phyloP scores from a whole-genome alignment of 129 eudicot species.

The Arctium lappa region DNA sequence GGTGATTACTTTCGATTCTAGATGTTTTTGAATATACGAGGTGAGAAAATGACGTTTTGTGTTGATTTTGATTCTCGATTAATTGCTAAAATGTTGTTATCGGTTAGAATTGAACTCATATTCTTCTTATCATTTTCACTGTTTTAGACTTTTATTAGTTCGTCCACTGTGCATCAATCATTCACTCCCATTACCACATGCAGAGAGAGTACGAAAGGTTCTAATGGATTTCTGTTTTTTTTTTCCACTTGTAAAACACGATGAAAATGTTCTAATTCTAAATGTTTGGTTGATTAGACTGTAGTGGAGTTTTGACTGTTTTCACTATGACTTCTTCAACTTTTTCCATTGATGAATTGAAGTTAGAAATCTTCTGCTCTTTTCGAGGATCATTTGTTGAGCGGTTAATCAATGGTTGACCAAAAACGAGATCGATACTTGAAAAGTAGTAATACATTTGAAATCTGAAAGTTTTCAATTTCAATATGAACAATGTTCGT shows the following conservation, averaged over 20 bases:
- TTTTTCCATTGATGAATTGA: not conserved
- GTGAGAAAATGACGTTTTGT: conserved; percentile 19
- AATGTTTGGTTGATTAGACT: conserved; percentile 5
- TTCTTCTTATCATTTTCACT: conserved; percentile 1
- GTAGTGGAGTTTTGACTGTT: not conserved
- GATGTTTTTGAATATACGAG: conserved; percentile 1
- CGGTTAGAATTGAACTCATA: not conserved
- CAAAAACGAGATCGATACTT: not conserved
- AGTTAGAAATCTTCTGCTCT: not conserved
- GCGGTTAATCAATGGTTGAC: not conserved
- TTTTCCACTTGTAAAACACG: not conserved
- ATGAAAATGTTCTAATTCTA: not conserved
- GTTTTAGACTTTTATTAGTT: conserved; percentile 2
- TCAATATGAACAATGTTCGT: not conserved
- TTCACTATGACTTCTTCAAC: not conserved
- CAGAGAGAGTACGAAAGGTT: not conserved
- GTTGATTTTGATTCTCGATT: conserved; percentile 12
- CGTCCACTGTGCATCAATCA: not conserved
- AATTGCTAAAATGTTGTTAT: conserved; percentile 8
- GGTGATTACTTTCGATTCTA: not conserved
- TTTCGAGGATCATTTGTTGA: not conserved
- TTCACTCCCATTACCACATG: conserved; percentile 8
- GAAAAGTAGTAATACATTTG: not conserved
- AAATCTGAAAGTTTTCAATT: conserved; percentile 6
- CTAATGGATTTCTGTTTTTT: not conserved